Conservation (phyloP, 805 yeast species). For the fission yeast (Schizosaccharomyces pombe) region DNA sequence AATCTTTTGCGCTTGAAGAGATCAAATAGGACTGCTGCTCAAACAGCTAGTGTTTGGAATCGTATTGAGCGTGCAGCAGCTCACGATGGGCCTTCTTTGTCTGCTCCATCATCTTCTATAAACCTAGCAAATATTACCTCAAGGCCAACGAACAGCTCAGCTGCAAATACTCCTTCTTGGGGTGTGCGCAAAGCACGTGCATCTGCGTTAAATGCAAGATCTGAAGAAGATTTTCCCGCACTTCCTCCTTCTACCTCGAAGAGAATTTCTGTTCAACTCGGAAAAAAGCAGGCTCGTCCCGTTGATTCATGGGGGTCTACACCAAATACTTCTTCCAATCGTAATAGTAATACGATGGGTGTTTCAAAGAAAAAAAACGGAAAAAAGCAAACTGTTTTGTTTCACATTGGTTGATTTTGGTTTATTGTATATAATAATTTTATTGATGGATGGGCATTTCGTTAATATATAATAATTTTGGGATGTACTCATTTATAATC, state of each 20-base stretch:
- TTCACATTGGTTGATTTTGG: background rate
- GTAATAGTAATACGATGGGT: background rate
- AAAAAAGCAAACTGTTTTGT: slow-evolving; percentile 1
- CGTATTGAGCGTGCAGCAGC: background rate
- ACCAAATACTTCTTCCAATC: background rate
- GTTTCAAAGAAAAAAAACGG: background rate
- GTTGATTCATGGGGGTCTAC: background rate
- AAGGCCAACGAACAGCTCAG: background rate
- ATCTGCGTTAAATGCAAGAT: background rate
- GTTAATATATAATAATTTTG: background rate
- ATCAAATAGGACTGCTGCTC: background rate
- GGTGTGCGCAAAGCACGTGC: background rate
- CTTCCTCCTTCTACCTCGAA: background rate
- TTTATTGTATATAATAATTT: background rate
- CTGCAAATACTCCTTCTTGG: background rate
- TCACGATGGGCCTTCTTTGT: background rate
- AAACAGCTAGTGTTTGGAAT: slow-evolving; percentile 5
- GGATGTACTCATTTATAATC: too few species aligned
- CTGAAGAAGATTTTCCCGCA: background rate
- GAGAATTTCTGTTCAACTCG: background rate
- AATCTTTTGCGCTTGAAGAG: background rate
- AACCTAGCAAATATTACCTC: background rate
- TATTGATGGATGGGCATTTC: background rate
- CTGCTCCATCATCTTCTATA: background rate
- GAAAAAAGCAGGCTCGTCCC: background rate